phyloP scores from a whole-genome alignment of 495 filamentous ascomycete genomes.

The Aspergillus leporis region DNA sequence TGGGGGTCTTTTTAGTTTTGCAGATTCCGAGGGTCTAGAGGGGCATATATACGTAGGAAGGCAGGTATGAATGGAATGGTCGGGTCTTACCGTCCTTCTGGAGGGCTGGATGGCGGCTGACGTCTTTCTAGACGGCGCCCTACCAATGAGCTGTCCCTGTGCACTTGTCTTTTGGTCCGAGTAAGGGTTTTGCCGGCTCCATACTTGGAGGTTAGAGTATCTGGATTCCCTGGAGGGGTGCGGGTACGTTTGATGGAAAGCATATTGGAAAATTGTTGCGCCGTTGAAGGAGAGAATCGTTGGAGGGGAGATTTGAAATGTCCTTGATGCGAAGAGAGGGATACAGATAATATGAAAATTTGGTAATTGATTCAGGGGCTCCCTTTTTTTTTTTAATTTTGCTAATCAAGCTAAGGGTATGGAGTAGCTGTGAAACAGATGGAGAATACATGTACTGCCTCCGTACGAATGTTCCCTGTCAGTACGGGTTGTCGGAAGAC shows the following conservation, averaged over 20 bases:
- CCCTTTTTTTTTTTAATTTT: neutral
- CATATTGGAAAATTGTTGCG: conserved; percentile 19
- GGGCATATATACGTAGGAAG: too few species aligned
- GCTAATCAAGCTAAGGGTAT: neutral
- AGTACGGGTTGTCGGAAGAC: neutral
- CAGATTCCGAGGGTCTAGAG: too few species aligned
- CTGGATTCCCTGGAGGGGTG: conserved; percentile 29
- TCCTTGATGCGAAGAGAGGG: neutral
- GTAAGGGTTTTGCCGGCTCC: conserved; percentile 43
- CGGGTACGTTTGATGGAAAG: conserved; percentile 30
- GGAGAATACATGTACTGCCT: conserved; percentile 1
- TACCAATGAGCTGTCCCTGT: conserved; percentile 28
- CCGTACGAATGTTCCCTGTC: neutral
- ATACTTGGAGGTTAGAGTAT: conserved; percentile 46
- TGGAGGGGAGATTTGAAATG: neutral
- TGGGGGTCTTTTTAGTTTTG: conserved; percentile 6
- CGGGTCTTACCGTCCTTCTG: conserved; percentile 41
- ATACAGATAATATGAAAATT: neutral
- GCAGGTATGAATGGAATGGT: neutral
- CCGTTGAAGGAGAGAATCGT: neutral
- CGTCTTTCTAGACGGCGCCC: conserved; percentile 32
- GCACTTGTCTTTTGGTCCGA: conserved; percentile 32
- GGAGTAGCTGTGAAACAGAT: neutral
- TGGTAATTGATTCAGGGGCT: neutral
- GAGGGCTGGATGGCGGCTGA: conserved; percentile 30